Evolutionary conservation across 1,284 basidiomycete genomes (phyloP).

Genomic region (Ustilago curta): DNA sequence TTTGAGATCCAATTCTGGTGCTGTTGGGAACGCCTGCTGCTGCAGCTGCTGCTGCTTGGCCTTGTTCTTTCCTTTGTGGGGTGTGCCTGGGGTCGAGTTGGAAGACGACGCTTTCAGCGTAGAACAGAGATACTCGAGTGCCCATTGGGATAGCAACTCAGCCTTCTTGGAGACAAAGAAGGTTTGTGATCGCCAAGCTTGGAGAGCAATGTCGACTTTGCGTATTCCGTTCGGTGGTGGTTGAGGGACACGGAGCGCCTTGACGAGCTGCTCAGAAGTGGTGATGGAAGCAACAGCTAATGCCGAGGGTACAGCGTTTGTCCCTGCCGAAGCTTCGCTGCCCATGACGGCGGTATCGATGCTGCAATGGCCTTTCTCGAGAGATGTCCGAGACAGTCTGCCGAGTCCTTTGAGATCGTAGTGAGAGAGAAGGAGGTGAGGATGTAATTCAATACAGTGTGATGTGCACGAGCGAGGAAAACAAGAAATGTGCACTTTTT

Average conservation of each 20-base stretch:
- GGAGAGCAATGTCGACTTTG: constrained; percentile 39
- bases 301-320: constrained; percentile 8
- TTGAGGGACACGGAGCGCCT: constrained; percentile 49
- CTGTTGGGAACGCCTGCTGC: background rate
- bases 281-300: constrained; percentile 47
- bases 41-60: constrained; percentile 26
- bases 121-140: constrained; percentile 46
- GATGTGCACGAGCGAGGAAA: background rate
- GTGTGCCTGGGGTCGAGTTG: constrained; percentile 12
- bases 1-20: constrained; percentile 19
- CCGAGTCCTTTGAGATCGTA: background rate
- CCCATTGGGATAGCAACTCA: constrained; percentile 53
- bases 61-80: constrained; percentile 37
- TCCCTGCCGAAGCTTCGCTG: background rate
- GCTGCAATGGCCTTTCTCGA: background rate
- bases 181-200: constrained; percentile 34
- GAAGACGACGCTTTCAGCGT: constrained; percentile 16
- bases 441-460: background rate
- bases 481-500: background rate
- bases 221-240: constrained; percentile 22
- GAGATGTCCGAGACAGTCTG: background rate
- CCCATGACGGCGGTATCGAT: constrained; percentile 12
- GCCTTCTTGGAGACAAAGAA: constrained; percentile 56
- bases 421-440: background rate
- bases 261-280: constrained; percentile 61